Base-by-base conservation (phyloP, 1,139 yeast species). In the Sugiyamaella novakii region DNA sequence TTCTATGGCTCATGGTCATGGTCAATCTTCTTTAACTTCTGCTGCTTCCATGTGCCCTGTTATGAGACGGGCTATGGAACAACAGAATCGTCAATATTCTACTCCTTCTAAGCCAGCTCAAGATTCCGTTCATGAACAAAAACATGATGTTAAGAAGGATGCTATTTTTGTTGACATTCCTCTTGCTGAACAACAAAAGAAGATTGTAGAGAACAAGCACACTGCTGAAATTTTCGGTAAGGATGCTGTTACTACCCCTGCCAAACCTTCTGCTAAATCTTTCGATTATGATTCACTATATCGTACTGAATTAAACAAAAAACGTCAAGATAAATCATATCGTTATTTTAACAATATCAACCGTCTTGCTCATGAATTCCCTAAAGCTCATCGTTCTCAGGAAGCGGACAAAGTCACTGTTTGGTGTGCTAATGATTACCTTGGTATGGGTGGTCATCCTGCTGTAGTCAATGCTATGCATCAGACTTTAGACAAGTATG, bases 381-480 rank as follows among this genome's bases (percentile, higher is more conserved):
- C 99, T 38, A 74, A 73, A 62, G 98, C 98, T 38, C 98, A 92
- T 66, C 80, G 94, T 58, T 59, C 69, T 39, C 91, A 84, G 63
- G 65, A 63, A 46, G 74, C 75, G 15, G 95, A 88, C 61, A 86
- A 87, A 67, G 98, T 92, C 53, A 87, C 96, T 51, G 98, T 92
- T 51, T 92, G 98, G 98, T 92, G 98, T 65, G 89, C 98, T 39
- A 92, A 92, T 68, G 99, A 92, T 70, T 92, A 92, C 70, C 76
- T 92, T 55, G 97, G 98, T 15, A 87, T 94, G 94, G 94, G 97
- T 46, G 81, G 80, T 64, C 85, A 92, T 67, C 78, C 78, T 54
- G 73, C 74, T 52, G 92, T 92, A 40, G 72, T 87, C 54, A 72
- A 78, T 19, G 83, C 83, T 52, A 92, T 92, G 95, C 85, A 84